A percentile compares a stretch with the other conserved stretches of the same genome.
phyloP scores from a whole-genome alignment of 129 eudicot species.

The Artemisia argyi region DNA sequence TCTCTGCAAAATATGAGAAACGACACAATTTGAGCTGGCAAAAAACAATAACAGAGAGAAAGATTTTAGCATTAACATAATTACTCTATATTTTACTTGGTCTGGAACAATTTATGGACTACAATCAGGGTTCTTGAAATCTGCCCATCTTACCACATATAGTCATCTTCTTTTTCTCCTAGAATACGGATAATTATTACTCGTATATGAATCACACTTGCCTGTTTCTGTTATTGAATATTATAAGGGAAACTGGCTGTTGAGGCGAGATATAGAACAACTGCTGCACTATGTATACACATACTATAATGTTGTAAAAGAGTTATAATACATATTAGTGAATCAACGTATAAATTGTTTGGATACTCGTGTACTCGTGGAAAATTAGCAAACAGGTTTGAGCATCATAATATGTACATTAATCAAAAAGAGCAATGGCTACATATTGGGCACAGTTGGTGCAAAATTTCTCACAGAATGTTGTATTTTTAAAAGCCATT shows the following conservation, averaged over 20 bases:
- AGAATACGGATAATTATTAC: background rate
- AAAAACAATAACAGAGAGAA: background rate
- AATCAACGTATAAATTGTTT: background rate
- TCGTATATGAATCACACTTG: background rate
- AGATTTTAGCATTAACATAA: background rate
- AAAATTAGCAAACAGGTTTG: no score
- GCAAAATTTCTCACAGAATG: no score
- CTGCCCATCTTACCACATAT: background rate
- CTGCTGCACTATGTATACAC: constrained; percentile 22
- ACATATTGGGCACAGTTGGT: no score
- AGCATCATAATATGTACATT: no score
- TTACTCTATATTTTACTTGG: background rate
- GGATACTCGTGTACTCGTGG: background rate
- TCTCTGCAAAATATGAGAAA: background rate
- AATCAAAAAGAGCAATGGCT: no score
- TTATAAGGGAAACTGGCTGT: constrained; percentile 19
- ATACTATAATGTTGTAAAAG: constrained; percentile 15
- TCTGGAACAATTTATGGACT: no score
- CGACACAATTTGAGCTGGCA: background rate
- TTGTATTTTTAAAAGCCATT: no score
- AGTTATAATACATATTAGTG: background rate
- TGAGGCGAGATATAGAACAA: constrained; percentile 24
- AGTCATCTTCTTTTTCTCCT: background rate
- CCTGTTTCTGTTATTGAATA: constrained; percentile 19
- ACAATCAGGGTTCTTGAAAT: no score